Evolutionary conservation across 306 rosid genomes (phyloP), one percentile per base, ranked within the genome.

Genomic region (Gleditsia sinensis): DNA sequence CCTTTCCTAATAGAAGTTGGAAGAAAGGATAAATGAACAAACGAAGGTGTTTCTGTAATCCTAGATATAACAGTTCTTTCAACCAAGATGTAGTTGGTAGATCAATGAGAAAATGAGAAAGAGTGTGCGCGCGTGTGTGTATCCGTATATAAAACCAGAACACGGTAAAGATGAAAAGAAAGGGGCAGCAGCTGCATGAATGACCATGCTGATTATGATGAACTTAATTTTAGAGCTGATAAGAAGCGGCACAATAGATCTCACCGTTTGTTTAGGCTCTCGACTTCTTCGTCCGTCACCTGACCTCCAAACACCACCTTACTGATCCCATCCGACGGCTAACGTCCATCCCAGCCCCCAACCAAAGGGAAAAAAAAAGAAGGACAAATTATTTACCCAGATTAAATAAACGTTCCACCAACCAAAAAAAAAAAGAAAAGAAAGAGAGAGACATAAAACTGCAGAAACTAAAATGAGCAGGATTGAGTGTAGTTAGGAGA

Each of bases 271-370:
- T 92, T 94, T 79, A 94, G 87, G 86, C 75, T 83, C 84, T 92
- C 89, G 23, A 82, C 85, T 84, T 94, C 99, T 77, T 94, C 99
- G 24, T 94, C 99, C 42, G 97, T 94, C 55, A 94, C 97, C 88
- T 92, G 99, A 33, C 99, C 97, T 12, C 99, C 99, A 80, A 94
- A 94, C 40, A 94, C 99, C 60, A 90, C 97, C 83, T 92, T 94
- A 23, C 92, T 83, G 91, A 94, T 92, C 90, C 99, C 99, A 92
- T 92, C 98, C 61, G 98, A 94, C 71, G 99, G 99, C 99, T 94
- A 65, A 23, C 78, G 77, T 67, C 16, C 39, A 71, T 50, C 14
- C 5, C 19, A 34, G 39, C 19, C 14, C 13, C 61, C 66, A 4
- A 60, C 1, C 13, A 33, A 1, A 43, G 54, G 37, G 3, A 20